Evolutionary conservation across 2,329 filamentous ascomycete species (phyloP), one percentile per base, ranked within the genome.

Genomic region (Ophiocordyceps camponoti-rufipedis): DNA sequence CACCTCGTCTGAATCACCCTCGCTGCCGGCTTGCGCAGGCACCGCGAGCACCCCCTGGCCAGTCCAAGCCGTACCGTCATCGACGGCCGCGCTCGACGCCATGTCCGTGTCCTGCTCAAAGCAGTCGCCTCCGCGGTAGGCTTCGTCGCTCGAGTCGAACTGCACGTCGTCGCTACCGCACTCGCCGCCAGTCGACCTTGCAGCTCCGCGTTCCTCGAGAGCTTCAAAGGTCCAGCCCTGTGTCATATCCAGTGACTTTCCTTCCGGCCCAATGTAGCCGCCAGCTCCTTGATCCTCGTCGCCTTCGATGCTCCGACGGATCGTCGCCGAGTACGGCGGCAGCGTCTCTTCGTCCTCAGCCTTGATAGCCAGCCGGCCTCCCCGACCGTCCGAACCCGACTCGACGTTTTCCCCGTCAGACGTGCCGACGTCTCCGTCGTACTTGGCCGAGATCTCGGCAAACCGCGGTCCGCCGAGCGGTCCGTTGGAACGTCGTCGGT

Each of bases 381-480:
- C 52, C 50, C 59, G 72, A 70, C 64, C 72, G 66, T 75, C 85
- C 81, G 93, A 85, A 82, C 85, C 85, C 80, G 67, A 62, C 40
- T 66, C 65, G 9, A 55, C 56, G 42, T 56, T 53, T 44, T 75
- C 73, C 48, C 69, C 68, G 45, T 61, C 58, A 7, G 50, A 49
- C 19, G 57, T 59, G 42, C 65, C 65, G 43, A 72, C 71, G 49
- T 72, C 66, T 44, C 72, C 71, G 50, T 72, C 70, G 55, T 74
- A 83, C 46, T 72, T 69, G 45, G 79, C 73, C 45, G 85, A 69
- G 44, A 94, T 78, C 51, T 80, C 69, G 53, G 80, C 74, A 48
- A 95, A 80, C 44, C 74, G 74, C 41, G 80, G 72, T 28, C 88
- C 88, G 47, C 91, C 91, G 52, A 98, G 76, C 50, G 86, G 83